Evolutionary conservation across 2,329 filamentous ascomycete species (phyloP), one percentile per base, ranked within the genome.

Genomic region (Arthrobotrys sinensis): DNA sequence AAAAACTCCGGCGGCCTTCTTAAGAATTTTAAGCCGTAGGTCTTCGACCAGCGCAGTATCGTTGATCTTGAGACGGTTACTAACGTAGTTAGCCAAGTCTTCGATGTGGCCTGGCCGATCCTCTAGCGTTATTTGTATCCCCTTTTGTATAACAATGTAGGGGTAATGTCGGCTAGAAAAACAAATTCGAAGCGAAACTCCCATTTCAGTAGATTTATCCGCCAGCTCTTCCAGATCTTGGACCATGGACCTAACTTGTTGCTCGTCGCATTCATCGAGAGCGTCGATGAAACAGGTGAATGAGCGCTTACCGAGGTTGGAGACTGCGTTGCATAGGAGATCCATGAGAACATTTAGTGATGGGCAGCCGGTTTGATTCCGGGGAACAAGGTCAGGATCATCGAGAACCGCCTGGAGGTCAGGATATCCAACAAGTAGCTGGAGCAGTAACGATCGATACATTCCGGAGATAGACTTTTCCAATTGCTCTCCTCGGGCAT

Each of bases 171-270:
- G 80, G 55, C 82, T 83, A 12, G 82, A 83, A 60, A 83, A 73
- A 45, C 76, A 79, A n/a, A 79, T 53, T 36, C 68, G 67, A 53
- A 72, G 34, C 5, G 53, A 16, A 12, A 46, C 43, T 0, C 63
- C 55, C 0, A 28, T 70, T 3, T 80, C 65, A 0, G 81, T 64
- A 1, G 83, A 82, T 0, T 80, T 8, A 1, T 85, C 80, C 0
- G 84, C 83, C 0, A 88, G 68, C 0, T 83, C 79, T 63, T 87
- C 84, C 11, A 88, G 85, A 65, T 85, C 86, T 0, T 80, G 48
- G 0, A 88, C 80, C 85, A 88, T 87, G 0, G 84, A 83, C 34
- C 83, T 83, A 1, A 85, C 81, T 53, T 88, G 82, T 1, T 81
- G 65, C 62, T 86, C 85, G n/a, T 82, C 62, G 62, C 83, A 84